Percentiles rank a stretch among this genome's conserved stretches.
Evolutionary conservation across 2,329 filamentous ascomycete species (phyloP).

Genomic region (Lecanosticta acicola): DNA sequence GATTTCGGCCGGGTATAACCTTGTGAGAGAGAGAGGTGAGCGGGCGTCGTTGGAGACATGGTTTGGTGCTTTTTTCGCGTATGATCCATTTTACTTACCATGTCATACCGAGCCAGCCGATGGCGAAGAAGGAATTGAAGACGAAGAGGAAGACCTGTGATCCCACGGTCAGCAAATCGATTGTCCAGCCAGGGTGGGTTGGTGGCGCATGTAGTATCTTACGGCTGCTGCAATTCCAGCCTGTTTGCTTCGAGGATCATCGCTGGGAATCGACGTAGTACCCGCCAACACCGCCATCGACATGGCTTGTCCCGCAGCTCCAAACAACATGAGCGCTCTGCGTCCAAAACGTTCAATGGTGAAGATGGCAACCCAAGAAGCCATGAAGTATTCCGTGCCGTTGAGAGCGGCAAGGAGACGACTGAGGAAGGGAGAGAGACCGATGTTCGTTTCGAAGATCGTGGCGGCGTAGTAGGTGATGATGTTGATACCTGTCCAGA

Average conservation of each 20-base stretch:
- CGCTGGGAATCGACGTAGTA: slow-evolving; percentile 20
- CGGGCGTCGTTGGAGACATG: not conserved
- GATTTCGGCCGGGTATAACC: slow-evolving; percentile 29
- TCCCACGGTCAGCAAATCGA: too few species aligned
- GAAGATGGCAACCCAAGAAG: slow-evolving; percentile 47
- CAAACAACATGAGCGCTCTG: slow-evolving; percentile 66
- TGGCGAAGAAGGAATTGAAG: slow-evolving; percentile 35
- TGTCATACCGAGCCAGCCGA: slow-evolving; percentile 26
- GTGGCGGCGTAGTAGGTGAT: slow-evolving; percentile 40
- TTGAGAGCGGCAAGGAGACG: slow-evolving; percentile 49
- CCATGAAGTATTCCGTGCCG: slow-evolving; percentile 50
- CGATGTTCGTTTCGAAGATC: slow-evolving; percentile 50
- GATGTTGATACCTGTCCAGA: slow-evolving; percentile 10
- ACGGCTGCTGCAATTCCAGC: slow-evolving; percentile 36
- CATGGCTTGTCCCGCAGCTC: slow-evolving; percentile 39
- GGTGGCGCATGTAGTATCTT: not conserved
- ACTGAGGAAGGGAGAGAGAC: slow-evolving; percentile 45
- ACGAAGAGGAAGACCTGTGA: slow-evolving; percentile 31
- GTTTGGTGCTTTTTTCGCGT: not conserved
- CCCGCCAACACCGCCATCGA: slow-evolving; percentile 32
- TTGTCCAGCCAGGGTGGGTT: too few species aligned
- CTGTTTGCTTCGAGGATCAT: slow-evolving; percentile 11
- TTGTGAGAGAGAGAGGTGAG: not conserved
- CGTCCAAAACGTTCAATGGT: slow-evolving; percentile 48
- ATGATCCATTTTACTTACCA: too few species aligned